These are phyloP conservation scores for Periconia macrospinosa DNA, from an alignment of 2,329 filamentous ascomycete species.

Conservation along the genomic window DNA sequence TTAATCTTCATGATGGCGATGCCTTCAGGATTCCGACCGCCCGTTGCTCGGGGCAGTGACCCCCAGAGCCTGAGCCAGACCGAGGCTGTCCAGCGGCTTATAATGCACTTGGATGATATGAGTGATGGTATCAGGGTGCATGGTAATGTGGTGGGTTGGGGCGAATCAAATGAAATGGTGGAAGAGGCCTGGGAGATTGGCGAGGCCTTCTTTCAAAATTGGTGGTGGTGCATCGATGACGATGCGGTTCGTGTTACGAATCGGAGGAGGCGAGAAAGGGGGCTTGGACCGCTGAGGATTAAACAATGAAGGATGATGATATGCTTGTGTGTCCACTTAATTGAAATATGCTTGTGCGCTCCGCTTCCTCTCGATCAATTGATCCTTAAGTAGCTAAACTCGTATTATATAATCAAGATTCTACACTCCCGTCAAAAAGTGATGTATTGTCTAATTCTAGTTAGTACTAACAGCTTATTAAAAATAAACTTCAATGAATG, in stretches of 20 bases:
- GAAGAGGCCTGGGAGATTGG: constrained; percentile 59
- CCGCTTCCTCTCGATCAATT: no score
- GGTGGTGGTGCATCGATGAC: constrained; percentile 64
- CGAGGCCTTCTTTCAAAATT: constrained; percentile 59
- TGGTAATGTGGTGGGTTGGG: constrained; percentile 46
- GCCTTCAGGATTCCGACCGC: constrained; percentile 53
- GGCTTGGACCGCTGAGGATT: constrained; percentile 32
- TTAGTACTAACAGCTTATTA: no score
- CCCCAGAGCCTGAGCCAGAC: constrained; percentile 26
- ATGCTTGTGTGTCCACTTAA: neutral
- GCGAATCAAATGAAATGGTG: constrained; percentile 53
- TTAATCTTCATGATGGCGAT: constrained; percentile 56
- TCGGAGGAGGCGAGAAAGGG: constrained; percentile 52
- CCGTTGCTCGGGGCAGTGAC: constrained; percentile 43
- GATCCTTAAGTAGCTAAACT: no score
- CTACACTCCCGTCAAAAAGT: no score
- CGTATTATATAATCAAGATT: no score
- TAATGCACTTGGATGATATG: constrained; percentile 61
- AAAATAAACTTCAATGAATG: no score
- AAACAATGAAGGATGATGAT: neutral
- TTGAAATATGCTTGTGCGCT: no score
- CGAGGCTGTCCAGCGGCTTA: constrained; percentile 55
- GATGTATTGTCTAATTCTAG: no score
- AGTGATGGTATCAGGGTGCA: constrained; percentile 48
- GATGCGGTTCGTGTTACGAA: constrained; percentile 59